Evolutionary conservation across 106 monocot species (phyloP).

Genomic region (Agapanthus africanus): DNA sequence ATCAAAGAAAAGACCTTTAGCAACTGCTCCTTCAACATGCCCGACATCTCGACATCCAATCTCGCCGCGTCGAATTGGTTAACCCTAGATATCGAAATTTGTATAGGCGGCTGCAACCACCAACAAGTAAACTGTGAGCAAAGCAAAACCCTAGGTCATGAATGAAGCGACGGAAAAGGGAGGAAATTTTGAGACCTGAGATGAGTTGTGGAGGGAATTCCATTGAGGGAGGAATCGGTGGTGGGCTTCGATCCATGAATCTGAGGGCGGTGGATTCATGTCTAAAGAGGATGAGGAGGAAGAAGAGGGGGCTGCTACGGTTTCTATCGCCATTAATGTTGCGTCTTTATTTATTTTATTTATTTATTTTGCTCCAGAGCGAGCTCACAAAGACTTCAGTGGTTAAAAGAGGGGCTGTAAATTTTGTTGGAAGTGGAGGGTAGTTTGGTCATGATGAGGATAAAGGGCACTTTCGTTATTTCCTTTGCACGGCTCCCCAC

Average conservation of each 20-base stretch:
- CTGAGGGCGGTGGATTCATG: slow-evolving; percentile 36
- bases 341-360: too few species aligned
- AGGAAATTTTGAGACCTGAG: slow-evolving; percentile 27
- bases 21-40: slow-evolving; percentile 94
- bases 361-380: not conserved
- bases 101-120: slow-evolving; percentile 29
- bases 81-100: slow-evolving; percentile 77
- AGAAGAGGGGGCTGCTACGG: slow-evolving; percentile 8
- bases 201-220: slow-evolving; percentile 21
- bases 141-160: not conserved
- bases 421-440: not conserved
- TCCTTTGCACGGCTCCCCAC: too few species aligned
- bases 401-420: not conserved
- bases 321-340: slow-evolving; percentile 1
- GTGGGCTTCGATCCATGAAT: slow-evolving; percentile 45
- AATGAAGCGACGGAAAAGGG: not conserved
- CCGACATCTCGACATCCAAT: slow-evolving; percentile 95
- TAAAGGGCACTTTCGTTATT: too few species aligned
- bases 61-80: slow-evolving; percentile 98
- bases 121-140: not conserved
- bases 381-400: not conserved
- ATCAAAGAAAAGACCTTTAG: slow-evolving; percentile 89
- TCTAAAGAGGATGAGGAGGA: not conserved
- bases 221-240: slow-evolving; percentile 22
- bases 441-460: not conserved